phyloP scores from a whole-genome alignment of 2,329 filamentous ascomycete species.

The Botryotinia convoluta region DNA sequence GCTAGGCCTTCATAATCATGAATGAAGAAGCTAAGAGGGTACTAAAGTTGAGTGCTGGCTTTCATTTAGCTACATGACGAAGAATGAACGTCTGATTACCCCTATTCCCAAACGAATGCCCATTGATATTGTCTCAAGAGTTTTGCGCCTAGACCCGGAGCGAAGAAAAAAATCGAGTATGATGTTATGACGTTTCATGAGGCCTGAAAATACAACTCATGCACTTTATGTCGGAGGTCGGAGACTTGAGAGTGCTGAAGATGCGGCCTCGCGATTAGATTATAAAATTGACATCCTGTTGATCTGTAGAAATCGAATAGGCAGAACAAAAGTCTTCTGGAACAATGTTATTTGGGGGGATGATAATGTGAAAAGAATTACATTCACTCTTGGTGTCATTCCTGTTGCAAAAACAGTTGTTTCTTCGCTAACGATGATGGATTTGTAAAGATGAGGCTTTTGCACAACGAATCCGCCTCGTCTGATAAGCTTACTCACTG shows the following conservation, averaged over 20 bases:
- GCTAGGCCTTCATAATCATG: background rate
- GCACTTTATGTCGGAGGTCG: constrained; percentile 5
- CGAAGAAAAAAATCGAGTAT: background rate
- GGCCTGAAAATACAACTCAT: background rate
- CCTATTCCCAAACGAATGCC: background rate
- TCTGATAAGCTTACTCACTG: constrained; percentile 18
- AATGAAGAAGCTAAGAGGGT: background rate
- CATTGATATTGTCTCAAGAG: background rate
- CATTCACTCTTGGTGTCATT: background rate
- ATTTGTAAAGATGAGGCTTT: background rate
- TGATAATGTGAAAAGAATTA: background rate
- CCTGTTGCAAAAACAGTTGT: background rate
- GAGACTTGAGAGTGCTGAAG: background rate
- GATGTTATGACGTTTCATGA: background rate
- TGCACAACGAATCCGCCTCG: constrained; percentile 4
- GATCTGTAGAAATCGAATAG: background rate
- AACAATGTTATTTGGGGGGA: background rate
- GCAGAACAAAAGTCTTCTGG: background rate
- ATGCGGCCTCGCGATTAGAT: constrained; percentile 1
- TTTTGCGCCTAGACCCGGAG: background rate
- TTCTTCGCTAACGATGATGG: background rate
- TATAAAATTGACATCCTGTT: background rate
- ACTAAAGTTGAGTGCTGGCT: background rate
- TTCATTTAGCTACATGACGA: background rate
- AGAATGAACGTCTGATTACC: background rate